Evolutionary conservation across 208 protist species (phyloP), one percentile per base, ranked within the genome.

Genomic region (Leishmania martiniquensis): DNA sequence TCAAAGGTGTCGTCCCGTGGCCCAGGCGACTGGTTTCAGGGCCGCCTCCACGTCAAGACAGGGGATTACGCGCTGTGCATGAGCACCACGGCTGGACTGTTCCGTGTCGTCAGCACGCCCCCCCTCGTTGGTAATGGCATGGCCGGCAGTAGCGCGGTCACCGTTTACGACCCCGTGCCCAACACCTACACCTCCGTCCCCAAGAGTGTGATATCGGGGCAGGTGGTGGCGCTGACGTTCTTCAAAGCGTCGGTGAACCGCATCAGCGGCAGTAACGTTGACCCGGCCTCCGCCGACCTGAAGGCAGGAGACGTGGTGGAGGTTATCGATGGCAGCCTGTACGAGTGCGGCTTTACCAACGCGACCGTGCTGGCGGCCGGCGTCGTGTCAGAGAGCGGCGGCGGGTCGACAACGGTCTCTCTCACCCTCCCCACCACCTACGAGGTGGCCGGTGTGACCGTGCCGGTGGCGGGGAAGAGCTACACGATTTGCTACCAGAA

Each of bases 321-420:
- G 74, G 76, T 98, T 68, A 94, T 98, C 71, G 77, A 90, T 59
- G 94, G 90, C 55, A 86, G 51, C 29, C 75, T 95, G 44, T 96
- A 91, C 77, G 87, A 93, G 45, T 98, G 94, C 54, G 94, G 94
- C 15, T 93, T 90, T 59, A 7, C 45, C 60, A 98, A 98, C 84
- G 76, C 81, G 22, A 96, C 90, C 0, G 65, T 88, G 32, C 42
- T 96, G n/a, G 87, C 69, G 0, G 75, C 89, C 42, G 86, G 70
- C 49, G 20, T 72, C 15, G 84, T 89, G 29, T 66, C 72, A 45
- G 39, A 65, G 62, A 77, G 73, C 69, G 73, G 72, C 34, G 32
- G 47, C 22, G 59, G 54, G 42, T 62, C 67, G 12, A 71, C 70
- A 39, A 83, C 80, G 39, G 68, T 79, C 45, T 67, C 66, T 42